phyloP scores from a whole-genome alignment of 1,284 basidiomycete species.

The Apiotrichum porosum region DNA sequence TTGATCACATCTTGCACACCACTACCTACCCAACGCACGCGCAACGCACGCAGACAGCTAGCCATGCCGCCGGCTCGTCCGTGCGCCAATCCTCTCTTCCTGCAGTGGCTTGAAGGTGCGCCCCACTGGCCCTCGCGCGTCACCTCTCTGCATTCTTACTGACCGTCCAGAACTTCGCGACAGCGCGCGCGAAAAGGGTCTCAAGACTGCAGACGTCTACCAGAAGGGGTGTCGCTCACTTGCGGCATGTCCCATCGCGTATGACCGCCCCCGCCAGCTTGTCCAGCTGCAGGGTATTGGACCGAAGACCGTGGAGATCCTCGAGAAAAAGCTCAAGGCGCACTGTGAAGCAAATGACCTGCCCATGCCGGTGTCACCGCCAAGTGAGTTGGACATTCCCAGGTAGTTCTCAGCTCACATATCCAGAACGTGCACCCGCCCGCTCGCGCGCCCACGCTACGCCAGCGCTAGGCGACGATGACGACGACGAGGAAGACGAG shows the following conservation, averaged over 20 bases:
- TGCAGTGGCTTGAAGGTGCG: slow-evolving; percentile 44
- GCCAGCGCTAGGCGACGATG: no score
- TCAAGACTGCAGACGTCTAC: slow-evolving; percentile 38
- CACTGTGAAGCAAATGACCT: slow-evolving; percentile 36
- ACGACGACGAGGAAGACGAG: not conserved
- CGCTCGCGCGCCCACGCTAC: no score
- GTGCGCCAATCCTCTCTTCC: slow-evolving; percentile 47
- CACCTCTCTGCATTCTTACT: not conserved
- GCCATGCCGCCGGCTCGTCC: slow-evolving; percentile 13
- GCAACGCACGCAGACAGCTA: no score
- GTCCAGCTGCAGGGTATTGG: slow-evolving; percentile 38
- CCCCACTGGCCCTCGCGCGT: not conserved
- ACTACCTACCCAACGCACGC: not conserved
- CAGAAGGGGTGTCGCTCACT: slow-evolving; percentile 38
- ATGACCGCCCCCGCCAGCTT: slow-evolving; percentile 37
- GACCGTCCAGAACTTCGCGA: slow-evolving; percentile 35
- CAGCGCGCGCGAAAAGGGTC: slow-evolving; percentile 32
- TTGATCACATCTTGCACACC: not conserved
- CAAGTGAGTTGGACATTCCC: no score
- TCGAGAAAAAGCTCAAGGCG: slow-evolving; percentile 36
- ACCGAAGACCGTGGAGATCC: slow-evolving; percentile 33
- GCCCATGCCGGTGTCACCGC: slow-evolving; percentile 20
- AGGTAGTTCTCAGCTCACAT: no score
- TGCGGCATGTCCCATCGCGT: slow-evolving; percentile 38
- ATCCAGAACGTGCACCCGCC: no score